Conservation (phyloP, 192 early-diverging fungal genomes). For the Cladochytrium replicatum region DNA sequence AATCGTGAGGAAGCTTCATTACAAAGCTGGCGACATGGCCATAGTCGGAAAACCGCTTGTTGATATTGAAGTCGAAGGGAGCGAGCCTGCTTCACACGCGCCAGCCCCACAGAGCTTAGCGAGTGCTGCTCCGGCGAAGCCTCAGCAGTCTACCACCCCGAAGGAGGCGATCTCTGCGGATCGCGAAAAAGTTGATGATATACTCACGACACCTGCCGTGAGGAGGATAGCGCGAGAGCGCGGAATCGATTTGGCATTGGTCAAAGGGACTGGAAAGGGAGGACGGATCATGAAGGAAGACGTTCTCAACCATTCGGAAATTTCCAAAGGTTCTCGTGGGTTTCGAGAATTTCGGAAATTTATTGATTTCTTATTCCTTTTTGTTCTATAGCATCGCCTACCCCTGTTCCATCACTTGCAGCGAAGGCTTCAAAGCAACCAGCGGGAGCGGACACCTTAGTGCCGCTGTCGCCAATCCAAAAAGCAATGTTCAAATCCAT, state of each 20-base stretch:
- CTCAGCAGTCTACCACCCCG: not conserved
- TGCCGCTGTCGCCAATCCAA: conserved; percentile 75
- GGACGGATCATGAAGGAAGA: conserved; percentile 92
- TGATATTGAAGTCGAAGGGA: conserved; percentile 63
- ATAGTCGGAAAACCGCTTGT: conserved; percentile 82
- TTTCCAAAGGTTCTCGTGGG: too few species aligned
- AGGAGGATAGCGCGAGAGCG: conserved; percentile 73
- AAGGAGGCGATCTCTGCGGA: conserved; percentile 1
- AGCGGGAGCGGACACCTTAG: conserved; percentile 6
- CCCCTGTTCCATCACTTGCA: not conserved
- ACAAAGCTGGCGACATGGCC: conserved; percentile 81
- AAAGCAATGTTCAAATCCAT: conserved; percentile 96
- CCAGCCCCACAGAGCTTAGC: conserved; percentile 3
- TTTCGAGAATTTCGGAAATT: conserved; percentile 9
- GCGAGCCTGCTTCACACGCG: conserved; percentile 5
- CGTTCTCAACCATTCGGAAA: conserved; percentile 53
- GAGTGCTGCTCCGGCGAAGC: conserved; percentile 7
- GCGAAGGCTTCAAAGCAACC: not conserved
- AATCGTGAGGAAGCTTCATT: conserved; percentile 65
- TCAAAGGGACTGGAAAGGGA: conserved; percentile 71
- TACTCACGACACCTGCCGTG: conserved; percentile 83
- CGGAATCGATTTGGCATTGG: conserved; percentile 57
- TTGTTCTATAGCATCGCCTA: conserved; percentile 1
- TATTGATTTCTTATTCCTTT: not conserved
- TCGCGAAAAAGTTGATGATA: conserved; percentile 3